Evolutionary conservation across 2,329 filamentous ascomycete genomes (phyloP), one percentile per base, ranked within the genome.

Genomic region (Tolypocladium amazonense): DNA sequence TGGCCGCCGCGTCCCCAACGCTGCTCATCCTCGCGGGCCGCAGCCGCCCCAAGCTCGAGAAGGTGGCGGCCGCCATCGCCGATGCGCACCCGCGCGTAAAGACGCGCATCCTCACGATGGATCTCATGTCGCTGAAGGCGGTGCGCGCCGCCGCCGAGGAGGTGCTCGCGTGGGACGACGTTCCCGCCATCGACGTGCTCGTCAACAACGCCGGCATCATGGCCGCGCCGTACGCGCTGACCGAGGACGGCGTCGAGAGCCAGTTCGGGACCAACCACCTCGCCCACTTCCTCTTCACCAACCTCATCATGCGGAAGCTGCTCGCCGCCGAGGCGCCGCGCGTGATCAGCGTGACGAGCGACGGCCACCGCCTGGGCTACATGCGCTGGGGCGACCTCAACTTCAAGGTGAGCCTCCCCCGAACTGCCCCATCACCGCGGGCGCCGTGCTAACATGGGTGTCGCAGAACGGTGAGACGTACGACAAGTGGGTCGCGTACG

Each of bases 1-100:
- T 80, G 50, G 77, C 79, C 25, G 65, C 71, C 14, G 73, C 72
- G 35, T 66, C 71, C 1, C 77, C 79, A 0, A 62, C 67, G 2
- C 66, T 75, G 33, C 74, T 82, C 59, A 77, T 79, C 57, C 74
- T 81, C 33, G 76, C 73, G 8, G 77, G 77, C 37, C 79, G 80
- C 60, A 77, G 69, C 54, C 57, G 65, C 6, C 57, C 68, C 18
- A 82, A 79, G 59, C 62, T 76, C 5, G 66, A 74, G 25, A 67
- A 71, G 1, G 74, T 76, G 0, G 70, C 70, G n/a, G 68, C 74
- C 4, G 65, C 68, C 56, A 70, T 81, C 58, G 57, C 59, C 15
- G 63, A 66, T 4, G 58, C 67, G 14, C 60, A 72, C 56, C 72
- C 77, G 0, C 61, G 65, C 1, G 71, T 78, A 27, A 54, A 68